phyloP scores from a whole-genome alignment of 2,329 filamentous ascomycete species.

The Diplodia mutila region DNA sequence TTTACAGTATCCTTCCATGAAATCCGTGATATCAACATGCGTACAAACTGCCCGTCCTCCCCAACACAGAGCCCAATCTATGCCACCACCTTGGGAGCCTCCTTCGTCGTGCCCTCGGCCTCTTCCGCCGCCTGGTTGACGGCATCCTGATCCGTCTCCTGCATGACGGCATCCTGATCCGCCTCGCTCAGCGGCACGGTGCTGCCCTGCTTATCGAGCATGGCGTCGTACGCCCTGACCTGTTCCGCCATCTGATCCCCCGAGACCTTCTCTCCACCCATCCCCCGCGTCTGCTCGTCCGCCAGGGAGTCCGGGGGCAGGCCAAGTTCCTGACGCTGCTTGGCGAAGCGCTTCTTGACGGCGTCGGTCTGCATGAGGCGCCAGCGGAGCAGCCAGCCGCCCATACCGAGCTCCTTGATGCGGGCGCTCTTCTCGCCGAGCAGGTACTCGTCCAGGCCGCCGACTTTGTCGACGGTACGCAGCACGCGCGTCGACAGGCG shows the following conservation, averaged over 20 bases:
- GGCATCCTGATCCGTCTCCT: neutral
- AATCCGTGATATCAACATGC: constrained; percentile 14
- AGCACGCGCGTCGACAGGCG: constrained; percentile 70
- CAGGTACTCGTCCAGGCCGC: constrained; percentile 90
- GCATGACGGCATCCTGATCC: neutral
- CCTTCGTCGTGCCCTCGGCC: neutral
- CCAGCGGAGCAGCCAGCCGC: constrained; percentile 90
- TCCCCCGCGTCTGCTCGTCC: constrained; percentile 33
- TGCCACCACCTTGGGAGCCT: neutral
- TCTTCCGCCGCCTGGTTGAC: neutral
- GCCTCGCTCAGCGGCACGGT: constrained; percentile 8
- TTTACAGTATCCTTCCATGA: constrained; percentile 12
- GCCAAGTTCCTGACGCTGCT: constrained; percentile 68
- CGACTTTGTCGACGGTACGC: constrained; percentile 73
- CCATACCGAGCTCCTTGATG: constrained; percentile 83
- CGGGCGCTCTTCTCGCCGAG: constrained; percentile 74
- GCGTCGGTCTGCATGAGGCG: constrained; percentile 78
- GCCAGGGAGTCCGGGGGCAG: constrained; percentile 55
- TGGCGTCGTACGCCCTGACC: constrained; percentile 8
- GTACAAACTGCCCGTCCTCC: neutral
- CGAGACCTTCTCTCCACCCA: constrained; percentile 34
- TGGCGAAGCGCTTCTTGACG: constrained; percentile 68
- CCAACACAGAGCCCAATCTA: neutral
- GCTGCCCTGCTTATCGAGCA: constrained; percentile 16
- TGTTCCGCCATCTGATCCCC: constrained; percentile 11